Evolutionary conservation across 495 filamentous ascomycete species (phyloP), one percentile per base, ranked within the genome.

Genomic region (Usnea hakonensis): DNA sequence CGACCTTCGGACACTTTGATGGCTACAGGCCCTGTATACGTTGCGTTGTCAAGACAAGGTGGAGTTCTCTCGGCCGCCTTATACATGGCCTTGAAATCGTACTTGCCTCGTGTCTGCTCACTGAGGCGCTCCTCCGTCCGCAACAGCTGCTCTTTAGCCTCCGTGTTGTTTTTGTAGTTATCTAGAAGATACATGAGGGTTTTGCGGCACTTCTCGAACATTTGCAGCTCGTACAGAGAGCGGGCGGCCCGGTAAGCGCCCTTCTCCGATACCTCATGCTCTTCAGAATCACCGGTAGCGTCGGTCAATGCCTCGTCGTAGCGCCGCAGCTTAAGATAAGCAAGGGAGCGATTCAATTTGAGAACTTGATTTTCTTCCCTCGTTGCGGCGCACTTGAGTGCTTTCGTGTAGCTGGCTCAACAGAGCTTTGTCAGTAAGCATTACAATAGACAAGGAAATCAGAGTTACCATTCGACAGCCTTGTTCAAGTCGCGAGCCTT

Each of bases 251-350:
- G 73, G 62, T 76, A 81, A 23, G 78, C 69, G 1, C 69, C 76
- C 61, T 83, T 83, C 62, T 78, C 76, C 33, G 77, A 72, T 0
- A 70, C 55, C 0, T 65, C 26, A 1, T 63, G 56, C 9, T 58
- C 62, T 11, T 64, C 63, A 11, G 71, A 65, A 0, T 72, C 69
- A 1, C 69, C 62, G 2, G 77, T 70, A 14, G 76, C 68, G 67
- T 83, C 79, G 4, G 57, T 56, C 23, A 79, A 70, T 8, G 79
- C 79, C 3, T 75, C 68, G 61, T 81, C 77, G 64, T 77, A 84
- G 9, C 72, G 72, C 28, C 76, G 63, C 1, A 73, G 73, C 52
- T 75, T 73, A 9, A 84, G 73, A 52, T 71, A 76, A 2, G 73
- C 69, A 35, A 82, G 75, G 0, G 80, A 74, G 17, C 79, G 74